Base-by-base conservation (phyloP, 2,329 filamentous ascomycete species). In the Dothideomycetidae sp. region DNA sequence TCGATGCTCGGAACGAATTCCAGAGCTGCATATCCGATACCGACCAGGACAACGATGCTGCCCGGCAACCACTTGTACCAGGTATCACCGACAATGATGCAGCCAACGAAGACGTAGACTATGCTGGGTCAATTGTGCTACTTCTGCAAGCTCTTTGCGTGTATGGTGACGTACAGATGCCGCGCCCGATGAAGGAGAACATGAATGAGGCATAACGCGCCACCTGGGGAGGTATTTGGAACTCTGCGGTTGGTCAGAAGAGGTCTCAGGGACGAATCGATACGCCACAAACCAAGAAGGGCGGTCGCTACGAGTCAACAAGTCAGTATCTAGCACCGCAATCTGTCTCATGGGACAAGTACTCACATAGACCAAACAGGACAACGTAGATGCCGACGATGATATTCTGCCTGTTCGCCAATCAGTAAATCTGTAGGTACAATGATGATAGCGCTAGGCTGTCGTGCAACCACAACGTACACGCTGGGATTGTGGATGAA, bases 51-150 rank as follows among this genome's bases (percentile, higher is more conserved):
- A 48, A 96, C 70, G 49, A 92, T 68, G 36, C 74, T 71, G 48
- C 85, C 90, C 15, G 83, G 75, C 40, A 93, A 74, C 55, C 77
- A 75, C 54, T 76, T 78, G 50, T 81, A 67, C 53, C 74, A 65
- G 45, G 66, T 54, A 46, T 69, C 61, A 49, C 82, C 75, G 40
- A 94, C 72, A 41, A 93, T 71, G 50, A 96, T 79, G 49, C 75
- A 81, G 48, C 88, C 90, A 52, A 93, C 69, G 62, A 98, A 96
- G 62, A 96, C 73, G 71, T 98, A 98, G 68, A 98, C 86, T 93
- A 43, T 41, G 44, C 38, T 11, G 38, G 19, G 33, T 34, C 35
- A 31, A 18, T 19, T 19, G 15, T 31, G 30, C 11, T 13, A 16
- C 12, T 30, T n/a, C 11, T 17, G 5, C 30, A 7, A 10, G 23